phyloP scores from a whole-genome alignment of 148 eudicot genomes.

The Rheum nobile region DNA sequence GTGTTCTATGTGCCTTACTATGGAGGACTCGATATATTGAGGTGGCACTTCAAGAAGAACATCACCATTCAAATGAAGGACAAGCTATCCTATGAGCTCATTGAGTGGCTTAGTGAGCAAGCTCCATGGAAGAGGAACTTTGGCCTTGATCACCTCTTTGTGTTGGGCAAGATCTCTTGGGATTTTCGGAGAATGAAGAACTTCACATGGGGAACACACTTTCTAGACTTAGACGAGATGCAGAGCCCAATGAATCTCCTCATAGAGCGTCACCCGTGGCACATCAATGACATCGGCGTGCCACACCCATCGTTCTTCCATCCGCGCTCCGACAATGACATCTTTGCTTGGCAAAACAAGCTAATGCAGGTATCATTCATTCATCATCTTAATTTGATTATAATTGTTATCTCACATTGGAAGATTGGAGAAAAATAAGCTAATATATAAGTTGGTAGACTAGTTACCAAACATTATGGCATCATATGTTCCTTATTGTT shows the following conservation, averaged over 20 bases:
- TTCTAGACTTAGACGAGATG: constrained; percentile 42
- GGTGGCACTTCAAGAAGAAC: constrained; percentile 62
- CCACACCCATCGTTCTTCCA: constrained; percentile 85
- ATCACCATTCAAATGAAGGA: constrained; percentile 49
- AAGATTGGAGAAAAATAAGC: no score
- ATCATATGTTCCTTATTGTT: no score
- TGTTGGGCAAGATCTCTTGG: constrained; percentile 72
- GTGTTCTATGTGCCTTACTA: constrained; percentile 78
- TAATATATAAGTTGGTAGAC: no score
- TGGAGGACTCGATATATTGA: constrained; percentile 54
- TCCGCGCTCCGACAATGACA: constrained; percentile 49
- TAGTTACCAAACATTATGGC: no score
- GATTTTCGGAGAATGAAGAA: constrained; percentile 43
- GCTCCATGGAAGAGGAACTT: constrained; percentile 35
- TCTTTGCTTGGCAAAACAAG: constrained; percentile 37
- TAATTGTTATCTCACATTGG: no score
- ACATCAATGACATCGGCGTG: constrained; percentile 50
- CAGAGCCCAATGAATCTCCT: constrained; percentile 62
- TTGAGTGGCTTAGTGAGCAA: constrained; percentile 45
- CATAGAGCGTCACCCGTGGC: constrained; percentile 77
- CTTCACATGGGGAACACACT: constrained; percentile 44
- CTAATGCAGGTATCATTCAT: constrained; percentile 12
- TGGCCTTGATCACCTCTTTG: constrained; percentile 69
- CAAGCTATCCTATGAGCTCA: constrained; percentile 32
- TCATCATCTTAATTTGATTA: neutral